A percentile compares a stretch with the other conserved stretches of the same genome.
Conservation (phyloP, 371 early-diverging fungal species). For the Mortierella sp. region DNA sequence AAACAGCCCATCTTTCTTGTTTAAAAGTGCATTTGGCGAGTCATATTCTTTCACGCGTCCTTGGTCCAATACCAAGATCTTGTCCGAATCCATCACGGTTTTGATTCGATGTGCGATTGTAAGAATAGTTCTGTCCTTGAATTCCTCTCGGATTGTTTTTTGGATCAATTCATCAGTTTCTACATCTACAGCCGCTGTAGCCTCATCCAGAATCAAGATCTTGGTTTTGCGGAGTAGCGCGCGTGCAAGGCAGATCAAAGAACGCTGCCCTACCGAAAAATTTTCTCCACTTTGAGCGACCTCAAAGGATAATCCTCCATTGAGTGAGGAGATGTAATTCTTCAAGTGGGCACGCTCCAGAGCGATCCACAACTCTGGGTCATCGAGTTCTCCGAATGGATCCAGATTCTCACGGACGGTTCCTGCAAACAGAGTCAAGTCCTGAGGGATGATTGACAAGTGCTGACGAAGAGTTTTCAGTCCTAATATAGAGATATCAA, state of each 20-base stretch:
- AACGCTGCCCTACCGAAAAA: conserved; percentile 71
- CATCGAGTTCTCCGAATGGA: conserved; percentile 67
- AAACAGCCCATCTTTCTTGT: not conserved
- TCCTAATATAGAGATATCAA: conserved; percentile 84
- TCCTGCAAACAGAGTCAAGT: conserved; percentile 91
- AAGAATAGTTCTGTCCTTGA: conserved; percentile 44
- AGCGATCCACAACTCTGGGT: conserved; percentile 67
- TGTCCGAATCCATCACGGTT: conserved; percentile 92
- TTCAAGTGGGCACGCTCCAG: conserved; percentile 66
- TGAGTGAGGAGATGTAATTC: conserved; percentile 53
- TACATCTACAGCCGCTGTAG: conserved; percentile 89
- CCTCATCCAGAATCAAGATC: conserved; percentile 71
- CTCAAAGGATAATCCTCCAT: conserved; percentile 53
- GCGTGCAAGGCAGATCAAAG: conserved; percentile 71
- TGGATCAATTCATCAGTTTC: conserved; percentile 81
- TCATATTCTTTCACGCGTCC: conserved; percentile 52
- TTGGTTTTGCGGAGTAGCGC: conserved; percentile 62
- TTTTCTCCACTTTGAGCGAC: conserved; percentile 66
- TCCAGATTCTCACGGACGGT: conserved; percentile 71
- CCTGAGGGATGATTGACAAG: conserved; percentile 95
- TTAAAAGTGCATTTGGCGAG: not conserved
- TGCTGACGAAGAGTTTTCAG: conserved; percentile 83
- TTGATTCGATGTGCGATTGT: conserved; percentile 64
- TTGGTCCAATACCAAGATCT: conserved; percentile 54
- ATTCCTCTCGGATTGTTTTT: conserved; percentile 82